These are phyloP conservation scores for Carex cristatella DNA, from an alignment of 176 grass and related monocot species.

Conservation along the genomic window DNA sequence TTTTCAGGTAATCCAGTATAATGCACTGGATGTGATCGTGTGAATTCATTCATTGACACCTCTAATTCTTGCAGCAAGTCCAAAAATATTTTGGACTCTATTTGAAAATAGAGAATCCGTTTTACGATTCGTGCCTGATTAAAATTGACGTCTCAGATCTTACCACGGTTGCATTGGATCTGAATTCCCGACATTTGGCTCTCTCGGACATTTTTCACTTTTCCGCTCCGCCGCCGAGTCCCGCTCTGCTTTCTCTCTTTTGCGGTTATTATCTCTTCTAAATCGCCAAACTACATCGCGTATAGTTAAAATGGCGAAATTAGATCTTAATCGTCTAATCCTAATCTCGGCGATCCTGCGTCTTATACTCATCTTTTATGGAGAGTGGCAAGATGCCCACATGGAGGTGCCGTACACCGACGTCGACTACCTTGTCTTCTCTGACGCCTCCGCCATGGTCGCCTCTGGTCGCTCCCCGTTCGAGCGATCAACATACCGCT, in stretches of 20 bases:
- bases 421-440: slow-evolving; percentile 93
- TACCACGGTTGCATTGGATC: no score
- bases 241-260: neutral
- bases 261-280: neutral
- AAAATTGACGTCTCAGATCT: no score
- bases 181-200: no score
- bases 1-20: no score
- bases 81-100: no score
- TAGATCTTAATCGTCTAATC: slow-evolving; percentile 35
- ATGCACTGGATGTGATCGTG: no score
- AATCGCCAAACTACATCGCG: neutral
- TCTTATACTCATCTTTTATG: slow-evolving; percentile 45
- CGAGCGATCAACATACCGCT: slow-evolving; percentile 72
- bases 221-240: neutral
- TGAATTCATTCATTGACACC: no score
- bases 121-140: no score
- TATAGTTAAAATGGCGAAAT: neutral
- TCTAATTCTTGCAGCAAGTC: no score
- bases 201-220: no score
- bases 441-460: slow-evolving; percentile 70
- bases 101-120: no score
- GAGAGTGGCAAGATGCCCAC: slow-evolving; percentile 89
- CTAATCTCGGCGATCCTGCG: slow-evolving; percentile 46
- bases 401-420: slow-evolving; percentile 90
- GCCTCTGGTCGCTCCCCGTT: slow-evolving; percentile 65